phyloP scores from a whole-genome alignment of 805 yeast genomes.

The Huiozyma sinensis region DNA sequence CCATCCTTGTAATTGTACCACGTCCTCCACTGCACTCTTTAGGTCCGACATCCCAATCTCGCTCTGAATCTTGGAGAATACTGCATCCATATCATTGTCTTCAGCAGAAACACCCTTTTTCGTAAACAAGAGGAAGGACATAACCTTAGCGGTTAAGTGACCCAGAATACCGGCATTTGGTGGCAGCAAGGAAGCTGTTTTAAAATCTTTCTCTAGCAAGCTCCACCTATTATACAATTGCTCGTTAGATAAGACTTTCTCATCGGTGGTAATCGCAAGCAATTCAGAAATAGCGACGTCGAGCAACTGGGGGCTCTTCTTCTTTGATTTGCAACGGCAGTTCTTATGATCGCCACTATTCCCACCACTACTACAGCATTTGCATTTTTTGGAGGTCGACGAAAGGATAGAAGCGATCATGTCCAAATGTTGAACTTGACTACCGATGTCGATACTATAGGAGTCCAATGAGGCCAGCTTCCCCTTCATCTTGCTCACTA shows the following conservation, averaged over 20 bases:
- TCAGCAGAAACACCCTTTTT: constrained; percentile 70
- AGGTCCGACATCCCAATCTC: constrained; percentile 66
- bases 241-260: constrained; percentile 63
- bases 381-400: constrained; percentile 6
- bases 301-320: constrained; percentile 13
- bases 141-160: constrained; percentile 68
- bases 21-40: constrained; percentile 87
- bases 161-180: constrained; percentile 95
- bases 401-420: constrained; percentile 19
- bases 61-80: constrained; percentile 74
- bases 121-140: constrained; percentile 63
- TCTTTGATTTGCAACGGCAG: constrained; percentile 9
- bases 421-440: constrained; percentile 25
- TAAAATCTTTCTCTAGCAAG: constrained; percentile 70
- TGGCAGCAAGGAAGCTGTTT: constrained; percentile 81
- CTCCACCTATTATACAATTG: constrained; percentile 77
- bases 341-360: constrained; percentile 1
- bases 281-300: constrained; percentile 33
- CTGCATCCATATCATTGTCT: constrained; percentile 69
- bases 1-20: constrained; percentile 85
- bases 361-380: constrained; percentile 3
- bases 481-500: constrained; percentile 15
- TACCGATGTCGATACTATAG: constrained; percentile 26
- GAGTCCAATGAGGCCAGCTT: constrained; percentile 14
- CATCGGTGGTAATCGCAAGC: constrained; percentile 27